Conservation (phyloP, 1,139 yeast genomes). For the Yamadazyma conglobata region DNA sequence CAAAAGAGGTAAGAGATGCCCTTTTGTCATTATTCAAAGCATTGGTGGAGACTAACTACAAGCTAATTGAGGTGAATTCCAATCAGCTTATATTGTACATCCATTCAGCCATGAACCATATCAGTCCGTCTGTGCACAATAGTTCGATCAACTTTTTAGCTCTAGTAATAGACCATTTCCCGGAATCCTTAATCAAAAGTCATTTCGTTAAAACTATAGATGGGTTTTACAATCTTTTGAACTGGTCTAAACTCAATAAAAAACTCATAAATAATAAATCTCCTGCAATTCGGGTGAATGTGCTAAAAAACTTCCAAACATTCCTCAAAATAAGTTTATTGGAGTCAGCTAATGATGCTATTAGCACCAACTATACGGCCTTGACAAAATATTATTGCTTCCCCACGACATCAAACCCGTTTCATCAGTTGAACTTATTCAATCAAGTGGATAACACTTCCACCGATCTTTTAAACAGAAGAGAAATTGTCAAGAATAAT, state of each 20-base stretch:
- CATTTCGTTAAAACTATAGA: conserved; percentile 59
- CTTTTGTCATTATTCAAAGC: conserved; percentile 51
- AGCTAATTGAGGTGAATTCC: conserved; percentile 64
- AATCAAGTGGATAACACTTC: conserved; percentile 24
- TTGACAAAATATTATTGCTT: conserved; percentile 49
- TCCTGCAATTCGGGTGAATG: conserved; percentile 41
- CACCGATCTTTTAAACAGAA: conserved; percentile 64
- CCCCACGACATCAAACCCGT: conserved; percentile 50
- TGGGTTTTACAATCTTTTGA: conserved; percentile 54
- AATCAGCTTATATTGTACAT: conserved; percentile 66
- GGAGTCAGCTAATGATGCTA: conserved; percentile 20
- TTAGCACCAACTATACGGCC: conserved; percentile 30
- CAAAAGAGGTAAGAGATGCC: conserved; percentile 61
- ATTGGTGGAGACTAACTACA: conserved; percentile 49
- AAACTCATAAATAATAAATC: conserved; percentile 18
- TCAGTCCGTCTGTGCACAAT: conserved; percentile 66
- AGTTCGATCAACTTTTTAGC: conserved; percentile 65
- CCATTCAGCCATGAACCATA: conserved; percentile 95
- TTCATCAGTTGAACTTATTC: conserved; percentile 54
- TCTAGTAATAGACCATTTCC: conserved; percentile 47
- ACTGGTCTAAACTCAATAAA: conserved; percentile 52
- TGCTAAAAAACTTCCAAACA: conserved; percentile 40
- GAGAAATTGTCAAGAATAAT: conserved; percentile 37
- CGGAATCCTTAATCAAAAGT: conserved; percentile 49
- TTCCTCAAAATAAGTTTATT: conserved; percentile 8